These are phyloP conservation scores for Apiospora phragmitis DNA, from an alignment of 2,329 filamentous ascomycete species.

Conservation along the genomic window DNA sequence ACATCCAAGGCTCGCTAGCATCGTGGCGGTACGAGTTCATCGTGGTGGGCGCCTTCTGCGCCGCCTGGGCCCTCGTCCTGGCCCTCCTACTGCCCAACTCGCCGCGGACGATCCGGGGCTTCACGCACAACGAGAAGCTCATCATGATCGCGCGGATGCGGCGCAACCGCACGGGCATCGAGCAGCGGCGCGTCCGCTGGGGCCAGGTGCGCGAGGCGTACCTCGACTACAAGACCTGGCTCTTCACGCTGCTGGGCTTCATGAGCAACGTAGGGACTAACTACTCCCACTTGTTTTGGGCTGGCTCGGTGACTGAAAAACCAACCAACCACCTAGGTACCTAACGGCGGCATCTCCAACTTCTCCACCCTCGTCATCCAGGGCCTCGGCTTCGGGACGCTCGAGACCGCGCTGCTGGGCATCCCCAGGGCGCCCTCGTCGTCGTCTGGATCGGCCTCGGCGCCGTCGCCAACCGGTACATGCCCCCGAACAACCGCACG, in stretches of 20 bases:
- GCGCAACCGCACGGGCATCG: slow-evolving; percentile 41
- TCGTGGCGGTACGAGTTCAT: slow-evolving; percentile 47
- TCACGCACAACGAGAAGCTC: slow-evolving; percentile 43
- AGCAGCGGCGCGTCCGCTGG: slow-evolving; percentile 48
- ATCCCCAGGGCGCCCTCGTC: slow-evolving; percentile 57
- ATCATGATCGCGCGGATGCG: slow-evolving; percentile 39
- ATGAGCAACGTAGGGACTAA: slow-evolving; percentile 56
- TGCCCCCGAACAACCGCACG: slow-evolving; percentile 50
- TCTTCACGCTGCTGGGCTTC: slow-evolving; percentile 44
- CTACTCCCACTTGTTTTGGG: too few relatives aligned
- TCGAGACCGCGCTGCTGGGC: slow-evolving; percentile 50
- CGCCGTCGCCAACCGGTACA: slow-evolving; percentile 48
- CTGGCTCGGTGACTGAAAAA: too few relatives aligned
- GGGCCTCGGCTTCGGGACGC: slow-evolving; percentile 41
- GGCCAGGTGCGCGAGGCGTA: slow-evolving; percentile 49
- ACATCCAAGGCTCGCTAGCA: slow-evolving; percentile 39
- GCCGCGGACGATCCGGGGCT: slow-evolving; percentile 41
- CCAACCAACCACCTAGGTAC: too few relatives aligned
- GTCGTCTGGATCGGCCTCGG: slow-evolving; percentile 53
- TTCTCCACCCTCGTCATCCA: slow-evolving; percentile 59
- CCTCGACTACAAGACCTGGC: slow-evolving; percentile 44
- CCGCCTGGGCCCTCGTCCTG: slow-evolving; percentile 41
- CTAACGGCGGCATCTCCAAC: slow-evolving; percentile 55
- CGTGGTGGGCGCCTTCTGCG: slow-evolving; percentile 43
- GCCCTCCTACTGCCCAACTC: slow-evolving; percentile 42